Evolutionary conservation across 2,329 filamentous ascomycete genomes (phyloP), one percentile per base, ranked within the genome.

Genomic region (Phoma sp.): DNA sequence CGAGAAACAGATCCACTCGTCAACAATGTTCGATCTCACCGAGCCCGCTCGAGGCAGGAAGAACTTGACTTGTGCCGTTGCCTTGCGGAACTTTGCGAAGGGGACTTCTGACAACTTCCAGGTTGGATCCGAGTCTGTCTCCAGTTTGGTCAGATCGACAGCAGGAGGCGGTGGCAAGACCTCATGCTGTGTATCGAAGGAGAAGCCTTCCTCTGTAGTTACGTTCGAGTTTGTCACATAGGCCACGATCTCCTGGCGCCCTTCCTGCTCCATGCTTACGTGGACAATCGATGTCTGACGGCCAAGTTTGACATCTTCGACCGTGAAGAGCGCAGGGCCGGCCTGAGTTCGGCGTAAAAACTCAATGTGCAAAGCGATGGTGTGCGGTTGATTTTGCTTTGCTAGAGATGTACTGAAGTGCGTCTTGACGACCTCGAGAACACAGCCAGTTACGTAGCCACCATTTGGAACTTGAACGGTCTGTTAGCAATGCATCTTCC

Each of bases 161-260:
- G 76, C 47, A 21, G 76, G 72, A 9, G 80, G 74, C 10, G 76
- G 58, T 1, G 83, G 83, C 15, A 75, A 64, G 6, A 86, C 74
- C 5, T 74, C 69, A 76, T 84, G 90, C 15, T 76, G 71, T 1
- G 86, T 88, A 14, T 76, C 69, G 60, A 82, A 83, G 7, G 79
- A 80, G 17, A 84, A 74, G 7, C 88, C 88, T 4, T 76, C 71
- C 67, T 90, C 87, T 2, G 78, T 78, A 2, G 74, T 63, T 37
- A 89, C 79, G 58, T 90, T 87, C 18, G 82, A 81, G 57, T 90
- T 82, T 6, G 86, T 90, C 56, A 88, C 79, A 69, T 89, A 88
- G 12, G 80, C 84, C 30, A 87, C 79, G 18, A 89, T 81, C 68
- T 87, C 87, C 61, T 86, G 81, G 46, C 85, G 82, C 10, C 78